Evolutionary conservation across 202 grass and related monocot genomes (phyloP).

Genomic region (Dendrocalamus latiflorus): DNA sequence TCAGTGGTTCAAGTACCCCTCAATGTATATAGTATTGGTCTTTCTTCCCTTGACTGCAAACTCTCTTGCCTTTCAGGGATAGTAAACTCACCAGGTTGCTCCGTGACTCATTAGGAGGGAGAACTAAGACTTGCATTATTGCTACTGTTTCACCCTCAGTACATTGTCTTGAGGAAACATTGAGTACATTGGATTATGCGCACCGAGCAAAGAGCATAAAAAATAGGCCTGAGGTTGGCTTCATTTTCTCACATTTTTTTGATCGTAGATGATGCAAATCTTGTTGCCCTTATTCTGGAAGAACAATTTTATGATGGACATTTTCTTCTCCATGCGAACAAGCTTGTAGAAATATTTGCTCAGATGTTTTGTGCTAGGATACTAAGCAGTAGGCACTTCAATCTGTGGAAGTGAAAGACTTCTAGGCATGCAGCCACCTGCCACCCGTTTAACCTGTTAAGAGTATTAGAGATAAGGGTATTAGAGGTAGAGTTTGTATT

Average conservation of each 20-base stretch:
- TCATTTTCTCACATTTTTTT: constrained; percentile 18
- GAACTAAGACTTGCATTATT: constrained; percentile 98
- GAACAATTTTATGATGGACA: too few species aligned
- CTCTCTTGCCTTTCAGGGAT: constrained; percentile 55
- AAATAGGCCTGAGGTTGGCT: constrained; percentile 83
- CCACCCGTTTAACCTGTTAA: too few species aligned
- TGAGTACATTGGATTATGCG: constrained; percentile 95
- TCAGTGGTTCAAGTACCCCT: not conserved
- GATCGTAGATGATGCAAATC: too few species aligned
- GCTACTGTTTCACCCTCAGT: constrained; percentile 97
- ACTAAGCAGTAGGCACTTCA: too few species aligned
- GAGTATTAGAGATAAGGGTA: too few species aligned
- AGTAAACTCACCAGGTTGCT: constrained; percentile 93
- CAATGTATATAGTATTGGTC: not conserved
- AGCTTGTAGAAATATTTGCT: too few species aligned
- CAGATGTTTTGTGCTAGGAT: too few species aligned
- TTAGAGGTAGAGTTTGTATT: too few species aligned
- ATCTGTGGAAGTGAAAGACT: too few species aligned
- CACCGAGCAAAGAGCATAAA: constrained; percentile 97
- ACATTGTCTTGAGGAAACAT: constrained; percentile 91
- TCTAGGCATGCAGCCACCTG: too few species aligned
- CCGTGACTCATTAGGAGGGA: constrained; percentile 90
- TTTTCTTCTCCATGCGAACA: too few species aligned
- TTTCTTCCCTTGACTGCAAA: constrained; percentile 7
- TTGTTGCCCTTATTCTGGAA: too few species aligned